Evolutionary conservation across 2,329 filamentous ascomycete species (phyloP), one percentile per base, ranked within the genome.

Genomic region (Colletotrichum tofieldiae): DNA sequence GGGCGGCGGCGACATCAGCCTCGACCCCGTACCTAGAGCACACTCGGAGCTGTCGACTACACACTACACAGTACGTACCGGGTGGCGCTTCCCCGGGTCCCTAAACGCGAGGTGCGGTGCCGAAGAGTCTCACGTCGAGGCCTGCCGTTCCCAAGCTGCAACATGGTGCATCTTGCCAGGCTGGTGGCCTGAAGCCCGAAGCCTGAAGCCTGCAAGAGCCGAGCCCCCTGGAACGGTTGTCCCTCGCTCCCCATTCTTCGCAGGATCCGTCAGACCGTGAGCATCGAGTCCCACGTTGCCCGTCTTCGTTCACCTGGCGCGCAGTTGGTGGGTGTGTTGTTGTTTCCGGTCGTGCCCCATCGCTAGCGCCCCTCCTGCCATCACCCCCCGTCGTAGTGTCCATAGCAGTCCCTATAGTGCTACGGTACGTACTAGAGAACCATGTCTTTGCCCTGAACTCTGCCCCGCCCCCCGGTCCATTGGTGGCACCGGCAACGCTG

Each of bases 401-500:
- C 23, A 26, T 26, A 26, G 23, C 23, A 26, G 23, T 26, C 23
- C 23, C 23, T 26, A 26, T 26, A n/a, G 4, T 16, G 3, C n/a
- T 12, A 5, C 18, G 9, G 23, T 49, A 23, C n/a, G 18, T 49
- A 49, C 47, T 32, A 4, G 6, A 32, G 29, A 32, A 32, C 29
- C 29, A 32, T 32, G 29, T 6, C 6, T n/a, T 35, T 8, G 29
- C 52, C 41, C 32, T 35, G 29, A 49, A 49, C 43, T 20, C 56
- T 41, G 32, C 51, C 26, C 20, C 35, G 1, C 16, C 43, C 43
- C 32, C 43, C 35, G 8, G 60, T 69, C 60, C 1, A 54, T 23
- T 12, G 43, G 52, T 70, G 55, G 54, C 18, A 70, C 61, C 39
- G 52, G 52, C 52, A 65, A 59, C 54, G 39, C 67, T 47, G 39